Evolutionary conservation across 2,329 filamentous ascomycete genomes (phyloP), one percentile per base, ranked within the genome.

Genomic region (Ophiostoma tasmaniense): DNA sequence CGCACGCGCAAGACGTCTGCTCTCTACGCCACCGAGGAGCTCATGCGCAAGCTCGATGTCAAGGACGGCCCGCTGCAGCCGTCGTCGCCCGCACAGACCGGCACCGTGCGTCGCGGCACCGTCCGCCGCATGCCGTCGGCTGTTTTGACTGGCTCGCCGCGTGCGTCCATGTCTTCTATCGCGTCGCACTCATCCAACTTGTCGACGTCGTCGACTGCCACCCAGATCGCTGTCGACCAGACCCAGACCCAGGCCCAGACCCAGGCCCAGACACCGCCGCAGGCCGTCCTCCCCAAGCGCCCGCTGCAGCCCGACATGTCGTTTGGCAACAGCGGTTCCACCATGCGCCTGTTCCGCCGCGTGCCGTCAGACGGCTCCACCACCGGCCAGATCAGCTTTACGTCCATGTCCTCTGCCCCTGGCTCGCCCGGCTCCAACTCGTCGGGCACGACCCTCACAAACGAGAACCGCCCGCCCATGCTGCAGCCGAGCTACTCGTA

Each of bases 271-370:
- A 11, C 37, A 8, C 33, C 33, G 8, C 33, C 33, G 1, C 77
- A 82, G 70, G 75, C 67, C 6, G 45, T 79, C 72, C 83, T 82
- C 1, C 78, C 86, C 0, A 93, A 92, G 78, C 89, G 91, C 72
- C 93, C 94, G 0, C 83, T 97, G 1, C 92, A 93, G 68, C 85
- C 95, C 1, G 92, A 98, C 75, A 89, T 96, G 82, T 96, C 90
- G 6, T 98, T 96, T 79, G 95, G 94, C 67, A 98, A 98, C 78
- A 90, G 89, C 8, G 92, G 91, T 1, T 97, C 94, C 0, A 97
- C 93, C 20, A 92, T 96, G 73, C 89, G 93, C 68, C 89, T 96
- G 67, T 98, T 97, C 81, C 91, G 92, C 72, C 88, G 94, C 30
- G 92, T 96, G 0, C 84, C 85, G 0, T 95, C 93, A 0, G 90